Percentiles rank a stretch among this genome's conserved stretches.
Conservation (phyloP, 495 filamentous ascomycete genomes). For the Aspergillus carlsbadensis region DNA sequence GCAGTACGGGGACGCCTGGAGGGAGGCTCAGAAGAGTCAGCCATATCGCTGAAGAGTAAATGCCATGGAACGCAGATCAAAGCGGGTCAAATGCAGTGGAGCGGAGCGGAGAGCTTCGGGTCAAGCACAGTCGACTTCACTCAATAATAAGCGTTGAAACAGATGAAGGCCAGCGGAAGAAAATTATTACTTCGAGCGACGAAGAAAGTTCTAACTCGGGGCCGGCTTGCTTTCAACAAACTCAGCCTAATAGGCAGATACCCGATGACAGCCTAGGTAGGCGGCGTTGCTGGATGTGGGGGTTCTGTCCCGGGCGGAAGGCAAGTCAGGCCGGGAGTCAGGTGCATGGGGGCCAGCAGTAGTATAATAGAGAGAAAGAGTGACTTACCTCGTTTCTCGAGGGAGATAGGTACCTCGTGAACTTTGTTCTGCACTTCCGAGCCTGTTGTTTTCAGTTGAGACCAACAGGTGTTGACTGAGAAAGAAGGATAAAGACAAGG, state of each 20-base stretch:
- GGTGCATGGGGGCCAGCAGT: slow-evolving; percentile 15
- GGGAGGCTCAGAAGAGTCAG: slow-evolving; percentile 40
- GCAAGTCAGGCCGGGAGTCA: slow-evolving; percentile 17
- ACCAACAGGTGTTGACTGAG: not conserved
- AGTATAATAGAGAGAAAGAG: slow-evolving; percentile 3
- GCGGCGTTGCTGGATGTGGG: slow-evolving; percentile 15
- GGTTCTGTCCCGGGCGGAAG: slow-evolving; percentile 20
- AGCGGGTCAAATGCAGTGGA: slow-evolving; percentile 13
- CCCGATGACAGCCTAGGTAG: slow-evolving; percentile 19
- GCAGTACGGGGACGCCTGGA: slow-evolving; percentile 30
- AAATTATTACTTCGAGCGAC: slow-evolving; percentile 16
- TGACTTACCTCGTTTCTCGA: not conserved
- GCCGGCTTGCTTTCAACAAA: slow-evolving; percentile 3
- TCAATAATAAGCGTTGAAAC: slow-evolving; percentile 10
- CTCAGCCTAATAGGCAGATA: slow-evolving; percentile 28
- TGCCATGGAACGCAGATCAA: slow-evolving; percentile 24
- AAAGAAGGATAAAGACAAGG: slow-evolving; percentile 4
- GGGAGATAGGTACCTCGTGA: too few species aligned
- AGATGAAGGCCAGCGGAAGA: slow-evolving; percentile 15
- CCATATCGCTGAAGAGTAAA: slow-evolving; percentile 31
- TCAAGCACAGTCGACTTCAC: slow-evolving; percentile 20
- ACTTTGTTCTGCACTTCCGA: not conserved
- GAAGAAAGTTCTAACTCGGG: slow-evolving; percentile 5
- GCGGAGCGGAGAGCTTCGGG: slow-evolving; percentile 20
- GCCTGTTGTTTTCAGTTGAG: not conserved